Evolutionary conservation across 2,329 filamentous ascomycete species (phyloP).

Genomic region (Grosmannia serpens): DNA sequence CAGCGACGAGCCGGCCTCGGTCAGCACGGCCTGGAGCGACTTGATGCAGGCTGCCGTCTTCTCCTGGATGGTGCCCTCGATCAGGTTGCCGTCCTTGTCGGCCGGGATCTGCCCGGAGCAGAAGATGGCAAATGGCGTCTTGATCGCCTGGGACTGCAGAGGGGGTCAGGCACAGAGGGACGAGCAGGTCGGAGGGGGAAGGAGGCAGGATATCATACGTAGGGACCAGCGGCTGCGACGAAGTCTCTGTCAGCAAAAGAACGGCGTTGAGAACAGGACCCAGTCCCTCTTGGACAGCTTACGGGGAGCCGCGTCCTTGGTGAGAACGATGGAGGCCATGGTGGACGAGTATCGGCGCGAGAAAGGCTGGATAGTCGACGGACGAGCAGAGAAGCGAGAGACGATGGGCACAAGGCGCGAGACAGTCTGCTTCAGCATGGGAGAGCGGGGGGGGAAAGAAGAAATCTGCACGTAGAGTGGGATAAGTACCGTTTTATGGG

Average conservation of each 20-base stretch:
- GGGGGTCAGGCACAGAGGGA: not conserved
- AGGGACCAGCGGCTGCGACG: slow-evolving; percentile 47
- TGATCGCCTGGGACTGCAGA: slow-evolving; percentile 44
- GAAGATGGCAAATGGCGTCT: slow-evolving; percentile 54
- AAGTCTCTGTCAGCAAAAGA: not conserved
- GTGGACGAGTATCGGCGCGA: slow-evolving; percentile 21
- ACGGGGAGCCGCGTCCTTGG: slow-evolving; percentile 49
- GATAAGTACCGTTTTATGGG: not conserved
- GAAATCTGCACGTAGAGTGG: not conserved
- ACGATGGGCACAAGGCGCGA: slow-evolving; percentile 1
- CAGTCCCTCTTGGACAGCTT: slow-evolving; percentile 20
- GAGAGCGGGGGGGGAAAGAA: not conserved
- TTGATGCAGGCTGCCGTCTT: slow-evolving; percentile 53
- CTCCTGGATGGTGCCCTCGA: slow-evolving; percentile 50
- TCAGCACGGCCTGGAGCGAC: slow-evolving; percentile 75
- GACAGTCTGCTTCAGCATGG: slow-evolving; percentile 6
- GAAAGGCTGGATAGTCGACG: not conserved
- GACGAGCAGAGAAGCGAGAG: slow-evolving; percentile 1
- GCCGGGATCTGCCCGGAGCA: slow-evolving; percentile 61
- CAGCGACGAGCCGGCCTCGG: slow-evolving; percentile 68
- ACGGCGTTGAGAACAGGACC: not conserved
- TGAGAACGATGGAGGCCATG: slow-evolving; percentile 36
- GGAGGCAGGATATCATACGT: slow-evolving; percentile 34
- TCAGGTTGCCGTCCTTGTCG: slow-evolving; percentile 41
- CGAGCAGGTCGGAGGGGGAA: not conserved